Evolutionary conservation across 73 alveolate species (phyloP), one percentile per base, ranked within the genome.

Genomic region (Blepharisma stoltei): DNA sequence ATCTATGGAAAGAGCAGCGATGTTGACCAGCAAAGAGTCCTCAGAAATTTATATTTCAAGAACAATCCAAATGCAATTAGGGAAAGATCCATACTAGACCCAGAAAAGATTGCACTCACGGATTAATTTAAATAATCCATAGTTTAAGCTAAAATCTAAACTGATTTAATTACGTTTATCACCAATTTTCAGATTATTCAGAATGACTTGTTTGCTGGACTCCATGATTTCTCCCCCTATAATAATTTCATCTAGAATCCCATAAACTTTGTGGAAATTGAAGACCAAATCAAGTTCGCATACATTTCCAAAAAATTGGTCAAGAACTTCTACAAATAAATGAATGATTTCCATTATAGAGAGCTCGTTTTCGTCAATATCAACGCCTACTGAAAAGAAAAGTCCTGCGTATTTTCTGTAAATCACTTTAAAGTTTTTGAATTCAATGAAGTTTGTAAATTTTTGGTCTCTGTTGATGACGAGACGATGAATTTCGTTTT

Each of bases 231-330:
- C 92, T 21, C 99, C 99, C 7, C 97, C 98, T 8, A 94, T 87
- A 37, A 96, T 81, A 76, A 97, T 92, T 83, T 95, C 99, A 81
- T 97, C 99, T 55, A 97, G 86, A 55, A 97, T 93, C 67, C 93
- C 95, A 90, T 96, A 96, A 45, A 89, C 96, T 84, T 96, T 90
- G 89, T 97, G 98, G 88, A 96, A 97, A 86, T 97, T 94, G 92
- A 96, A 97, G 54, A 97, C 96, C 79, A 97, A 78, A 81, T 97
- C 99, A 69, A 97, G 92, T 92, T 97, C 99, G 78, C 99, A 96
- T 25, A 97, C 99, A 73, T 94, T 96, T 23, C 99, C 99, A 77
- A 97, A 97, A 78, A 96, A 97, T 52, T 97, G 86, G 80, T 97
- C 90, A 76, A 32, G 23, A 5, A 83, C 91, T 71, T 83, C 91